Evolutionary conservation across 805 yeast species (phyloP).

Genomic region (Wilhelminamyces savonicus): DNA sequence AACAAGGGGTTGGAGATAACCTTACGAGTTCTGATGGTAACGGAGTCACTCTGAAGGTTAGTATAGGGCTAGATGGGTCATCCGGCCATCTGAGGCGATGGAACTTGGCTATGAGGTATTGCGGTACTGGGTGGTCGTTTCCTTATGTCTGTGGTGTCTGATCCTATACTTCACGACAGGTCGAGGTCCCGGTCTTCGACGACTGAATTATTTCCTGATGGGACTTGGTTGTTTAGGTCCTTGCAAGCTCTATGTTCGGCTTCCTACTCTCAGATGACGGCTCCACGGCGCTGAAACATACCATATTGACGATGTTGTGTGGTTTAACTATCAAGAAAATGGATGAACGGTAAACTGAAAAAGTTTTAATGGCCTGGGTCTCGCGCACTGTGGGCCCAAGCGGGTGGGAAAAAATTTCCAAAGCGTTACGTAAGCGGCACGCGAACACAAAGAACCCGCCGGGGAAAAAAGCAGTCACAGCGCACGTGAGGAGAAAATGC

Average conservation of each 20-base stretch:
- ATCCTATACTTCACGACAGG: too few species aligned
- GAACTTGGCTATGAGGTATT: too few species aligned
- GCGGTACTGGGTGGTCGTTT: too few species aligned
- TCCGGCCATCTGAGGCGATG: too few species aligned
- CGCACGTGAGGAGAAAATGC: background rate
- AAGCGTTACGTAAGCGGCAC: background rate
- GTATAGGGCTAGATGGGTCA: too few species aligned
- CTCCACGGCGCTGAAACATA: too few species aligned
- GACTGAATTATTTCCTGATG: too few species aligned
- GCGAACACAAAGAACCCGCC: background rate
- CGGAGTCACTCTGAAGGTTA: constrained; percentile 84
- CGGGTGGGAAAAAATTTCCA: constrained; percentile 3
- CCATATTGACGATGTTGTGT: constrained; percentile 12
- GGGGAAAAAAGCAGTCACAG: constrained; percentile 1
- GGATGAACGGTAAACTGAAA: constrained; percentile 4
- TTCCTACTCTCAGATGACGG: too few species aligned
- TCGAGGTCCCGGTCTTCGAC: too few species aligned
- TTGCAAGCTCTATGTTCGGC: too few species aligned
- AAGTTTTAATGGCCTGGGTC: background rate
- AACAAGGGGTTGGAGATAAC: constrained; percentile 98
- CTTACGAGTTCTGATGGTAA: constrained; percentile 99
- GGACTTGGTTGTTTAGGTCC: too few species aligned
- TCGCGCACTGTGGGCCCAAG: constrained; percentile 1
- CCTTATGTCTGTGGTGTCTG: too few species aligned
- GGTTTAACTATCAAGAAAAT: background rate